phyloP scores from a whole-genome alignment of 768 basidiomycete genomes.

The Pisolithus tinctorius region DNA sequence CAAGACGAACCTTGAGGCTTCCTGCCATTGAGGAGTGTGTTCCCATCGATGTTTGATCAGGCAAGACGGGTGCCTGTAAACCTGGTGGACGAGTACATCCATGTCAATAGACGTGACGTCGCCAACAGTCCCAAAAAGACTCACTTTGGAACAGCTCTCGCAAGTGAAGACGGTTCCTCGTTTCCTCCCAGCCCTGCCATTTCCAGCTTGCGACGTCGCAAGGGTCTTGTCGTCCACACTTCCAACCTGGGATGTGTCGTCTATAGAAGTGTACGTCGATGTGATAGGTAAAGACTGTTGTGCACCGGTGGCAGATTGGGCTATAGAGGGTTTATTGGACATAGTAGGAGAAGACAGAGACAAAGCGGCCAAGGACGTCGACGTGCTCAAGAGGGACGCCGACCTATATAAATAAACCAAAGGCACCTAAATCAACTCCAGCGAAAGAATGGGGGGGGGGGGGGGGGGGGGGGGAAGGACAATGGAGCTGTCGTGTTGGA shows the following conservation, averaged over 20 bases:
- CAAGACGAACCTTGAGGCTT: conserved; percentile 82
- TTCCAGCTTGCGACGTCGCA: conserved; percentile 8
- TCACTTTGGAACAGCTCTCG: conserved; percentile 91
- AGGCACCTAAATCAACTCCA: conserved; percentile 2
- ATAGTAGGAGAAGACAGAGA: conserved; percentile 36
- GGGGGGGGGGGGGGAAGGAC: background rate
- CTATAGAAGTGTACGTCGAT: background rate
- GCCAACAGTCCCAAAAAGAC: conserved; percentile 3
- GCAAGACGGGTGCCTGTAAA: conserved; percentile 89
- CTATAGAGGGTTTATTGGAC: conserved; percentile 17
- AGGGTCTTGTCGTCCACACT: conserved; percentile 14
- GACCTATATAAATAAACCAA: conserved; percentile 19
- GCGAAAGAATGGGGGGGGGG: background rate
- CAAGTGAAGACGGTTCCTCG: conserved; percentile 84
- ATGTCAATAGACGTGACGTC: conserved; percentile 4
- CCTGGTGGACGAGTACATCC: conserved; percentile 32
- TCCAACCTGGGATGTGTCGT: conserved; percentile 4
- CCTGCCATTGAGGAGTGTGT: conserved; percentile 93
- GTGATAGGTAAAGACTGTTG: conserved; percentile 10
- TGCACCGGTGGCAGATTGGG: conserved; percentile 4
- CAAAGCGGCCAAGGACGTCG: conserved; percentile 35
- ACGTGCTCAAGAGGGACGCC: conserved; percentile 29
- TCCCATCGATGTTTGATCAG: conserved; percentile 98
- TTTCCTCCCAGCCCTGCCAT: conserved; percentile 52
- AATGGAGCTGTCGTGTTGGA: background rate